Base-by-base conservation (phyloP, 1,284 basidiomycete genomes). In the Cerrena zonata region DNA sequence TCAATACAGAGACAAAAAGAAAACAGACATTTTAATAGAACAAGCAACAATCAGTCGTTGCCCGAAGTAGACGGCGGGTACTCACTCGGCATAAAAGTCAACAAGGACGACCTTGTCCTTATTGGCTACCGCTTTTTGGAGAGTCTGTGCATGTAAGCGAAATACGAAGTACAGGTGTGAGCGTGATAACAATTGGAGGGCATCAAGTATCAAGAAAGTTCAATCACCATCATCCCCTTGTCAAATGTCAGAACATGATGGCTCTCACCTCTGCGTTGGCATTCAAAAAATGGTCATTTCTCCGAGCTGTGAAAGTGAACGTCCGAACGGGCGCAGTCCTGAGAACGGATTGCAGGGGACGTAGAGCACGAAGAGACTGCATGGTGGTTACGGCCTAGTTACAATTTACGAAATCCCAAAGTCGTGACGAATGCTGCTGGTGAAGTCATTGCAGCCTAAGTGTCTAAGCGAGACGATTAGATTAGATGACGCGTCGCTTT, bases 51-150 rank as follows among this genome's bases (percentile, higher is more conserved):
- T 19, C 25, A 18, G 22, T 24, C 19, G 23, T 15, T 36, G 34
- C 34, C 18, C 19, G 22, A 50, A 37, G 19, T 18, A 47, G 10
- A 40, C 37, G 37, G 22, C n/a, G 50, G 19, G 27, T 13, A 74
- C 82, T 42, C 58, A 87, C 86, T 86, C 78, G 44, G 86, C 87
- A 60, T 87, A 84, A 58, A 89, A 89, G 58, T 89, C 86, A 12
- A 87, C 84, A 4, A 89, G 67, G 26, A 85, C 77, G 27, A 86
- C 65, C 51, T 78, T 77, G 52, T 77, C 73, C 52, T 72, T 71
- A 23, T 57, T 65, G 48, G 49, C 67, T 59, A 53, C 66, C 64
- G 50, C 69, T 52, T 74, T 72, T 40, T 69, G 59, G 58, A 84
- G 82, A 5, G 71, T 77, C 84, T 84, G 42, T 44, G 42, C 10